phyloP scores from a whole-genome alignment of 2,329 filamentous ascomycete species.

The Blumeria graminis region DNA sequence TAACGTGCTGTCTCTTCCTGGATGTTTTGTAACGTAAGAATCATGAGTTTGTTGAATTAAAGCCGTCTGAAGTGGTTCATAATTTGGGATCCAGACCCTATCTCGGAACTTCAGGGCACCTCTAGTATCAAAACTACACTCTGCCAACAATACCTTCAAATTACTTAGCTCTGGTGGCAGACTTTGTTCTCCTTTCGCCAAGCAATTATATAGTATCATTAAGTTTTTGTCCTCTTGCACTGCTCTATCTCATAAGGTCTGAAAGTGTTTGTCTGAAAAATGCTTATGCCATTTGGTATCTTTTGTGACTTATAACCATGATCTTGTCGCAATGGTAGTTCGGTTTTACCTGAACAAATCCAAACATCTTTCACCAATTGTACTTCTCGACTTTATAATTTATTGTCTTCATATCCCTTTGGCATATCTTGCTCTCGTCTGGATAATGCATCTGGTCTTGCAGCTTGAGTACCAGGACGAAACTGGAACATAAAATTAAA shows the following conservation, averaged over 20 bases:
- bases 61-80: not conserved
- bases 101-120: not conserved
- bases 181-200: not conserved
- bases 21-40: not conserved
- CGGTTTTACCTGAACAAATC: not conserved
- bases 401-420: not conserved
- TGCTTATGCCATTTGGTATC: not conserved
- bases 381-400: not conserved
- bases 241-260: not conserved
- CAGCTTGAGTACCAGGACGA: not conserved
- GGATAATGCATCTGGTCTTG: not conserved
- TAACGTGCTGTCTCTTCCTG: not conserved
- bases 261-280: not conserved
- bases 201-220: not conserved
- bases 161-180: not conserved
- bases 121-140: not conserved
- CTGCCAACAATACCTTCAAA: not conserved
- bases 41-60: constrained; percentile 1
- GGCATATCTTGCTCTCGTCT: not conserved
- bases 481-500: not conserved
- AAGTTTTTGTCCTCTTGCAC: not conserved
- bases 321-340: too few species aligned
- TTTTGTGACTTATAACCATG: not conserved
- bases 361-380: not conserved
- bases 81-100: not conserved